Evolutionary conservation across 495 filamentous ascomycete genomes (phyloP).

Genomic region (Mytilinidion resinicola): DNA sequence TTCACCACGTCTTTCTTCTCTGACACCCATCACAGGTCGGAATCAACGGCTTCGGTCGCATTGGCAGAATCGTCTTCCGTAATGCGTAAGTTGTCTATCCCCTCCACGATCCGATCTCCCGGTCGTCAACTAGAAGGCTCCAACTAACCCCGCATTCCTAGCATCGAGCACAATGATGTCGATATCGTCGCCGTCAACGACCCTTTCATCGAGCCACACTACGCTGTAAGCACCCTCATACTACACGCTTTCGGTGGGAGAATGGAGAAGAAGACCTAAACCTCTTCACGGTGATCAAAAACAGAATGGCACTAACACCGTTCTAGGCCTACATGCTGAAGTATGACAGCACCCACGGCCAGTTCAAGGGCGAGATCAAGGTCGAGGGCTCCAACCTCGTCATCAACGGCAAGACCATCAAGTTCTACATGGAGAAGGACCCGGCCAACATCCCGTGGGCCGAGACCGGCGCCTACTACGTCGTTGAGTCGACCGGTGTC

Average conservation of each 20-base stretch:
- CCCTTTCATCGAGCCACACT: slow-evolving; percentile 96
- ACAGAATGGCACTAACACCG: slow-evolving; percentile 14
- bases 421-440: slow-evolving; percentile 92
- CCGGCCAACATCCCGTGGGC: slow-evolving; percentile 87
- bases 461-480: slow-evolving; percentile 81
- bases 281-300: too few relatives aligned
- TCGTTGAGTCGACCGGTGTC: slow-evolving; percentile 98
- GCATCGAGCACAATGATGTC: slow-evolving; percentile 76
- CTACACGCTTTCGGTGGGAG: not conserved
- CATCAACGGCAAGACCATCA: slow-evolving; percentile 93
- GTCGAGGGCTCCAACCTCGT: slow-evolving; percentile 67
- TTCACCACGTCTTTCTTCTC: not conserved
- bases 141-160: slow-evolving; percentile 39
- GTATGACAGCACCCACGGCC: slow-evolving; percentile 94
- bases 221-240: slow-evolving; percentile 68
- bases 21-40: slow-evolving; percentile 57
- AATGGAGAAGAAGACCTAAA: not conserved
- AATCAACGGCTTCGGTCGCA: slow-evolving; percentile 99
- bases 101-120: slow-evolving; percentile 13
- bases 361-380: slow-evolving; percentile 87
- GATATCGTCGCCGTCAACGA: slow-evolving; percentile 96
- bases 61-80: slow-evolving; percentile 91
- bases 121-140: slow-evolving; percentile 10
- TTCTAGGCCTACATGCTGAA: slow-evolving; percentile 95
- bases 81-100: slow-evolving; percentile 58